Evolutionary conservation across 805 yeast species (phyloP).

Genomic region (Lipomyces sp.): DNA sequence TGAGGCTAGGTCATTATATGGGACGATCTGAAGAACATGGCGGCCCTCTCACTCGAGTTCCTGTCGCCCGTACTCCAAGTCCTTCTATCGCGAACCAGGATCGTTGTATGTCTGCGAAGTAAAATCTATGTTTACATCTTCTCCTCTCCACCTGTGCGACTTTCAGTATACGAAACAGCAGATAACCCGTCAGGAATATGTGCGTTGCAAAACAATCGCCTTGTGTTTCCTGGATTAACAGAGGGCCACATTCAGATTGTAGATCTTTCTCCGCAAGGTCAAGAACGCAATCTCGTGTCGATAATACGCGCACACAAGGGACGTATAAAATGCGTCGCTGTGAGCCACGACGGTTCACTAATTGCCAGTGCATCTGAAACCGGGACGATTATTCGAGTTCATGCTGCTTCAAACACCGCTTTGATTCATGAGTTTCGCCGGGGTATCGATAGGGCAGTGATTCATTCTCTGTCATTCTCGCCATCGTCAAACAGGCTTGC

Average conservation of each 20-base stretch:
- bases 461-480: conserved; percentile 83
- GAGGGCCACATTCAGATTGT: conserved; percentile 81
- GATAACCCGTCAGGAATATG: conserved; percentile 68
- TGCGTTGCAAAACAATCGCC: conserved; percentile 57
- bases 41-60: conserved; percentile 75
- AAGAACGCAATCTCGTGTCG: conserved; percentile 64
- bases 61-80: conserved; percentile 75
- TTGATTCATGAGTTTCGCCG: conserved; percentile 84
- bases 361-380: conserved; percentile 81
- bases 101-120: conserved; percentile 71
- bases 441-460: conserved; percentile 82
- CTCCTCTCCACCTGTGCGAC: conserved; percentile 73
- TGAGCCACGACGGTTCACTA: conserved; percentile 67
- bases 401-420: conserved; percentile 69
- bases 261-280: conserved; percentile 69
- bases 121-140: conserved; percentile 79
- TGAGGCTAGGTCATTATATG: conserved; percentile 65
- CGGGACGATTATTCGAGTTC: conserved; percentile 80
- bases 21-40: conserved; percentile 85
- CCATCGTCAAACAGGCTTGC: conserved; percentile 78
- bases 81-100: conserved; percentile 71
- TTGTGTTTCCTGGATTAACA: conserved; percentile 79
- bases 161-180: conserved; percentile 67
- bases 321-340: conserved; percentile 62
- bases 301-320: conserved; percentile 80